Percentiles rank a stretch among this genome's conserved stretches.
Evolutionary conservation across 1,284 basidiomycete species (phyloP).

Genomic region (Acaromyces ingoldii): DNA sequence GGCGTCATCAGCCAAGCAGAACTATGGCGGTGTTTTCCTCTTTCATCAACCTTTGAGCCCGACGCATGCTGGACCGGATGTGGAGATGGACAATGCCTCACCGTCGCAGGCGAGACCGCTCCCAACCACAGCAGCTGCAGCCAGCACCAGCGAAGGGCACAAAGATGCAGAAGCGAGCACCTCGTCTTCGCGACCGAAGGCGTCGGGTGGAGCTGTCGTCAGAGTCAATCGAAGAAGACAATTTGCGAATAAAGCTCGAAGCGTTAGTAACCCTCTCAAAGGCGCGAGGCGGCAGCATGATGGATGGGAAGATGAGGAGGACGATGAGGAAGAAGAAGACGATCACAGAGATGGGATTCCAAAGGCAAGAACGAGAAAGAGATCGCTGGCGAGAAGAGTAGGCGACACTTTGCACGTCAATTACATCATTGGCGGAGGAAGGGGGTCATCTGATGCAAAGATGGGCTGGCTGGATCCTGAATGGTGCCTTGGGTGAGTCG

Average conservation of each 20-base stretch:
- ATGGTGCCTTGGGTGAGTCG: slow-evolving; percentile 7
- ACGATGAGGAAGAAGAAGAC: slow-evolving; percentile 57
- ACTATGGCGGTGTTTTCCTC: background rate
- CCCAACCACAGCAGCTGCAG: background rate
- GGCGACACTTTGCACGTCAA: slow-evolving; percentile 5
- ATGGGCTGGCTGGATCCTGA: slow-evolving; percentile 5
- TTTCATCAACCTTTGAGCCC: slow-evolving; percentile 3
- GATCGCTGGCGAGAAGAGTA: background rate
- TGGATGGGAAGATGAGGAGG: background rate
- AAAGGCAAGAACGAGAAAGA: background rate
- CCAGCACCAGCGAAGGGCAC: background rate
- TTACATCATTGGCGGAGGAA: background rate
- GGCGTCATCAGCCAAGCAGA: background rate
- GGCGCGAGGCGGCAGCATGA: background rate
- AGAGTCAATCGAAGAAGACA: background rate
- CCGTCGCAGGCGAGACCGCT: background rate
- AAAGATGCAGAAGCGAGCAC: background rate
- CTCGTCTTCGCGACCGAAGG: background rate
- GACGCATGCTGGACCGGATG: slow-evolving; percentile 1
- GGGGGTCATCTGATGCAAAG: background rate
- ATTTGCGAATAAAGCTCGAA: background rate
- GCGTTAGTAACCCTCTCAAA: background rate
- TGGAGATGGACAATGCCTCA: background rate
- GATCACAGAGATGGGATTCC: background rate
- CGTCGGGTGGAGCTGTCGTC: background rate